Evolutionary conservation across 441 rosid species (phyloP).

Genomic region (Eruca vesicaria): DNA sequence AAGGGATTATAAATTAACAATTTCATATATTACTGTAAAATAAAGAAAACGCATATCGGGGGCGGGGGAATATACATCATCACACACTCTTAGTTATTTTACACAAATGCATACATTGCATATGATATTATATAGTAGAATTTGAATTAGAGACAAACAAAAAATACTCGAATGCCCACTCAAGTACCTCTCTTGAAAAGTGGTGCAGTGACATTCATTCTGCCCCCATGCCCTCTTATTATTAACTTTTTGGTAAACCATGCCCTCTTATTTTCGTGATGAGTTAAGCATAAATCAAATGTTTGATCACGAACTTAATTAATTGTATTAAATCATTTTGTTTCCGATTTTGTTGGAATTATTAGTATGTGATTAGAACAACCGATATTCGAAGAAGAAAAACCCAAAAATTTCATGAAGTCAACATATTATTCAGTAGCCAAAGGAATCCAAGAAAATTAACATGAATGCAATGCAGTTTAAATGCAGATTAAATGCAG

Average conservation of each 20-base stretch:
- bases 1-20: constrained; percentile 8
- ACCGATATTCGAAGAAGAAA: not conserved
- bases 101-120: not conserved
- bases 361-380: not conserved
- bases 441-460: constrained; percentile 17
- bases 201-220: constrained; percentile 29
- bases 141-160: constrained; percentile 24
- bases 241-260: too few species aligned
- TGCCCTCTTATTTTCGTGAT: constrained; percentile 17
- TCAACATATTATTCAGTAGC: constrained; percentile 13
- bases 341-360: not conserved
- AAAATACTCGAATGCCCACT: constrained; percentile 32
- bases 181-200: constrained; percentile 29
- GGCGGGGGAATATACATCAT: constrained; percentile 2
- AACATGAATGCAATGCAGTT: too few species aligned
- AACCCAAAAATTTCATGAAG: not conserved
- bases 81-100: constrained; percentile 4
- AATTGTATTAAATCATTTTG: not conserved
- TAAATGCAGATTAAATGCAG: too few species aligned
- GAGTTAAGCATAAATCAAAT: constrained; percentile 3
- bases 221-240: constrained; percentile 12
- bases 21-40: not conserved
- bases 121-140: not conserved
- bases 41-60: not conserved
- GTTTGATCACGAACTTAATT: not conserved